These are phyloP conservation scores for Brasilioporus rufonigricans DNA, from an alignment of 768 basidiomycete species.

Conservation along the genomic window DNA sequence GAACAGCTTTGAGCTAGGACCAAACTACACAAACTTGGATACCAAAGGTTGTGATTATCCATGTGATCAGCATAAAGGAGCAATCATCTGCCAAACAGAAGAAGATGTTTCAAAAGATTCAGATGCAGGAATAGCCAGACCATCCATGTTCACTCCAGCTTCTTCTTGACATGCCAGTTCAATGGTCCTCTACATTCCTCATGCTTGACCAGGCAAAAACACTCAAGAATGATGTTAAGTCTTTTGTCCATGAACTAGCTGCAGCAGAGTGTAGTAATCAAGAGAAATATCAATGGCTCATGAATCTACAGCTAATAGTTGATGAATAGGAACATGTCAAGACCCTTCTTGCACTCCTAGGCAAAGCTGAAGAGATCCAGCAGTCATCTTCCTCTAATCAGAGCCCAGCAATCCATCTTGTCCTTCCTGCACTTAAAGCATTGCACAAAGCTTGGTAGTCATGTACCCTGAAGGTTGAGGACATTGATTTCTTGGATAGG, in stretches of 20 bases:
- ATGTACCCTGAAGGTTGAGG: not conserved
- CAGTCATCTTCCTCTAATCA: not conserved
- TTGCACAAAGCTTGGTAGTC: not conserved
- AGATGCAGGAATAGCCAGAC: not conserved
- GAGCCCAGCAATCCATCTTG: not conserved
- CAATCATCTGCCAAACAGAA: not conserved
- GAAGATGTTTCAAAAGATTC: not conserved
- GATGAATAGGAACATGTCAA: not conserved
- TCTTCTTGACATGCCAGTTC: not conserved
- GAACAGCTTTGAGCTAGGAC: too few species aligned
- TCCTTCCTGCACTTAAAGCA: not conserved
- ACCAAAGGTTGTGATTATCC: too few species aligned
- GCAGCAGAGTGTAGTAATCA: not conserved
- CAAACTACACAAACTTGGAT: too few species aligned
- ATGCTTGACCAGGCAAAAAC: not conserved
- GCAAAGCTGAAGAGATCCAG: not conserved
- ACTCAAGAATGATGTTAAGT: not conserved
- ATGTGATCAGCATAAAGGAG: not conserved
- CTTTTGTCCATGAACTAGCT: not conserved
- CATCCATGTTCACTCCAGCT: not conserved
- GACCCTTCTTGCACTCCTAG: not conserved
- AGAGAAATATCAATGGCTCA: not conserved
- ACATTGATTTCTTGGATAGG: not conserved
- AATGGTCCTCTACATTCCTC: not conserved
- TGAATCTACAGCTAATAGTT: not conserved